Base-by-base conservation (phyloP, 1,139 yeast genomes). In the Blastobotrys malaysiensis region DNA sequence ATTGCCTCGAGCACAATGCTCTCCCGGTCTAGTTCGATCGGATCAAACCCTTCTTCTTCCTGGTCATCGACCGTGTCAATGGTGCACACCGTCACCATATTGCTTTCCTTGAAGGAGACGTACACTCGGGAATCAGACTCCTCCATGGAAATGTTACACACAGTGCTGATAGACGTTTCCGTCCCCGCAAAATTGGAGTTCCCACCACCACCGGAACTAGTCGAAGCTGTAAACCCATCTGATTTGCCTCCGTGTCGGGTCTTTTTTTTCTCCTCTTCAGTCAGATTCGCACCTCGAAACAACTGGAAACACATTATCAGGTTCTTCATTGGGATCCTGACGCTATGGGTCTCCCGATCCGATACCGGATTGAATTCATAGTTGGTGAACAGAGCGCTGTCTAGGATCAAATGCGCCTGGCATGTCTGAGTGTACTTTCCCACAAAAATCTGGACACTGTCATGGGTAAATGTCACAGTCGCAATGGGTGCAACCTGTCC, bases 1-100 rank as follows among this genome's bases (percentile, higher is more conserved):
- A 26, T 26, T 9, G 31, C 11, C 62, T 89, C 95, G 66, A 83
- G 75, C 46, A 77, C 73, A 3, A 87, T 66, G 51, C 79, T 74
- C 64, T 85, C 83, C 4, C 85, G 68, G 47, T 65, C 66, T 49
- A 69, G 57, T 36, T 54, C 55, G 39, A 65, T 61, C 27, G 57
- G 52, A 9, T 44, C 31, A 5, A 49, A 53, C 21, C 53, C 60
- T 3, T 48, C 49, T 36, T 56, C 56, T 24, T 52, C 56, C 19
- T 61, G 63, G 3, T 57, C 59, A 43, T 63, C 63, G 22, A 59
- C 60, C n/a, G 47, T 55, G 16, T 58, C 57, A 20, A 22, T 31
- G 45, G 74, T 74, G 36, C 21, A 48, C 55, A 21, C 48, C 43
- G 24, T 76, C 63, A 31, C 39, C 39, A 31, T 31, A 13, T 31